Conservation (phyloP, 371 early-diverging fungal genomes). For the Furculomyces boomerangus region DNA sequence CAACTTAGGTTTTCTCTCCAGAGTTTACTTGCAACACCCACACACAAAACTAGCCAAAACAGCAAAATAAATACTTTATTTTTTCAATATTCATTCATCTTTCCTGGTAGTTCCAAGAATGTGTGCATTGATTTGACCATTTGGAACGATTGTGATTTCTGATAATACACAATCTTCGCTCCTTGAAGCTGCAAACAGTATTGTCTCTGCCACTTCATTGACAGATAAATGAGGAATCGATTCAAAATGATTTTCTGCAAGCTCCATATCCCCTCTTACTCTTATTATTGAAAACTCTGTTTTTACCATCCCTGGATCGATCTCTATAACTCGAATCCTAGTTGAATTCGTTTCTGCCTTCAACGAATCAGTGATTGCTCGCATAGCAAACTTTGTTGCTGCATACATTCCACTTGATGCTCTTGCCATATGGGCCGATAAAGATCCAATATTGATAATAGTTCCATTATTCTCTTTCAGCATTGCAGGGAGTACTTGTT, state of each 20-base stretch:
- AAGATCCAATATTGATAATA: conserved; percentile 79
- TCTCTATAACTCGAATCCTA: conserved; percentile 54
- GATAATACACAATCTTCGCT: conserved; percentile 20
- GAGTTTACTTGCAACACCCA: no score
- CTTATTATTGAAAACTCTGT: conserved; percentile 84
- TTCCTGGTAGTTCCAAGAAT: no score
- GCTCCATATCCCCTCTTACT: conserved; percentile 60
- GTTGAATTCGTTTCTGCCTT: conserved; percentile 61
- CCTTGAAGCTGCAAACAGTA: conserved; percentile 66
- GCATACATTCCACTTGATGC: conserved; percentile 51
- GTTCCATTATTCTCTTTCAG: conserved; percentile 66
- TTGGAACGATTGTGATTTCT: conserved; percentile 15
- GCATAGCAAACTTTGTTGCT: conserved; percentile 79
- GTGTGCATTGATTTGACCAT: conserved; percentile 17
- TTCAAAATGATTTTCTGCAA: conserved; percentile 58
- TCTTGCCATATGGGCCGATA: conserved; percentile 26
- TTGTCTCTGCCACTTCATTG: conserved; percentile 61
- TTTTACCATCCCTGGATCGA: conserved; percentile 69
- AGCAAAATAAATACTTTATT: no score
- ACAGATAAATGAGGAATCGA: conserved; percentile 55
- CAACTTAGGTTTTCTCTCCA: no score
- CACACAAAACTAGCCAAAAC: no score
- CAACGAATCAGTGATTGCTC: conserved; percentile 61
- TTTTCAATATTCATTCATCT: no score
- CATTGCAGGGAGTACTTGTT: conserved; percentile 48